Evolutionary conservation across 2,329 filamentous ascomycete genomes (phyloP).

Genomic region (Xylariaceae sp.): DNA sequence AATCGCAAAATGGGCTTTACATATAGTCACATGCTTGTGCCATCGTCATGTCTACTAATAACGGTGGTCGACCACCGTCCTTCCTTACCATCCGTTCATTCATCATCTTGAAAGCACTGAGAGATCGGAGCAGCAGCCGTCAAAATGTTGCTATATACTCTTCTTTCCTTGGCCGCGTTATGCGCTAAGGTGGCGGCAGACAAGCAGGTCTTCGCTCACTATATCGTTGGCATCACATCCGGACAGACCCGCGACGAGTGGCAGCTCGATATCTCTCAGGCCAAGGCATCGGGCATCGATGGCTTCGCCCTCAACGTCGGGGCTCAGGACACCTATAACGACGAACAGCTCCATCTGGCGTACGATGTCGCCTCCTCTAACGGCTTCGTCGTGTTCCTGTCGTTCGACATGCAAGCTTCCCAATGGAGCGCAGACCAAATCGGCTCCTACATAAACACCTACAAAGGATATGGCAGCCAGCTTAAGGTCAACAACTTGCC

Average conservation of each 20-base stretch:
- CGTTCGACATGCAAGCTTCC: slow-evolving; percentile 44
- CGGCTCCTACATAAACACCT: slow-evolving; percentile 45
- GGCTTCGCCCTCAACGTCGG: slow-evolving; percentile 41
- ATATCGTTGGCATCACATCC: slow-evolving; percentile 40
- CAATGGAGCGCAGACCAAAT: slow-evolving; percentile 40
- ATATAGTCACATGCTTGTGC: too few species aligned
- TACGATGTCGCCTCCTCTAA: slow-evolving; percentile 42
- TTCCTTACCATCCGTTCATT: too few species aligned
- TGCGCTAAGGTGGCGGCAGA: slow-evolving; percentile 25
- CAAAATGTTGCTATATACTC: slow-evolving; percentile 32
- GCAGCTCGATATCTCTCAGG: slow-evolving; percentile 38
- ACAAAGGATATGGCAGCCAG: slow-evolving; percentile 48
- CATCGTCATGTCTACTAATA: too few species aligned
- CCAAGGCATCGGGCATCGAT: slow-evolving; percentile 37
- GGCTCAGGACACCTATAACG: slow-evolving; percentile 35
- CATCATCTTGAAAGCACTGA: too few species aligned
- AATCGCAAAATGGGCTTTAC: too few species aligned
- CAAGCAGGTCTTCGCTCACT: slow-evolving; percentile 39
- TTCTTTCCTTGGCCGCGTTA: slow-evolving; percentile 24
- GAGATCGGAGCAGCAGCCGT: too few species aligned
- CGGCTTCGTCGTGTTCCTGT: slow-evolving; percentile 46
- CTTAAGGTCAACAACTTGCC: slow-evolving; percentile 49
- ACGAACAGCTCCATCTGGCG: slow-evolving; percentile 39
- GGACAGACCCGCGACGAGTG: slow-evolving; percentile 38
- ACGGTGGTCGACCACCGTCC: background rate